Conservation (phyloP, 2,329 filamentous ascomycete species). For the Colletotrichum neosansevieriae region DNA sequence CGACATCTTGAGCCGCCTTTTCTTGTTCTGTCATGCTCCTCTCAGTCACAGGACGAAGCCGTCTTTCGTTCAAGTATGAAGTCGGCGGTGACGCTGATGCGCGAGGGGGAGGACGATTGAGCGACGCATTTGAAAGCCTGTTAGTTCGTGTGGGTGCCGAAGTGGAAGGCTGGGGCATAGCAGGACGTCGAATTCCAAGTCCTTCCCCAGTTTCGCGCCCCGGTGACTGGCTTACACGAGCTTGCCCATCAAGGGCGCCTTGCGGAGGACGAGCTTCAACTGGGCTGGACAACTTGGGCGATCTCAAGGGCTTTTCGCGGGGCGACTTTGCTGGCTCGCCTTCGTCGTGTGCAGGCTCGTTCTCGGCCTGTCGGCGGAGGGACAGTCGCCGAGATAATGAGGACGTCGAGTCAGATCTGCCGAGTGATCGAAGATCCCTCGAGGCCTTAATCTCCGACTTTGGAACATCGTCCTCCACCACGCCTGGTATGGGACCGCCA, state of each 20-base stretch:
- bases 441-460: slow-evolving; percentile 50
- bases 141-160: slow-evolving; percentile 62
- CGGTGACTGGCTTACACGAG: slow-evolving; percentile 57
- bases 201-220: slow-evolving; percentile 62
- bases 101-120: slow-evolving; percentile 49
- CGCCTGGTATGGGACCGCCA: slow-evolving; percentile 79
- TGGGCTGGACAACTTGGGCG: slow-evolving; percentile 52
- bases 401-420: slow-evolving; percentile 45
- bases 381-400: slow-evolving; percentile 51
- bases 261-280: slow-evolving; percentile 50
- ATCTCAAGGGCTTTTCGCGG: slow-evolving; percentile 55
- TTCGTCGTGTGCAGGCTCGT: slow-evolving; percentile 52
- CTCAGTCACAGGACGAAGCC: slow-evolving; percentile 44
- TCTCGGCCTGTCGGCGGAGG: slow-evolving; percentile 55
- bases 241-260: slow-evolving; percentile 43
- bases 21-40: slow-evolving; percentile 69
- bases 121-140: slow-evolving; percentile 55
- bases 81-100: slow-evolving; percentile 51
- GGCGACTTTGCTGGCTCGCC: slow-evolving; percentile 53
- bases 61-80: slow-evolving; percentile 52
- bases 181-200: slow-evolving; percentile 65
- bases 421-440: slow-evolving; percentile 52
- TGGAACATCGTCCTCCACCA: slow-evolving; percentile 80
- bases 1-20: slow-evolving; percentile 85
- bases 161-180: slow-evolving; percentile 58